Evolutionary conservation across 2,329 filamentous ascomycete species (phyloP), one percentile per base, ranked within the genome.

Genomic region (Epichloe uncinata): DNA sequence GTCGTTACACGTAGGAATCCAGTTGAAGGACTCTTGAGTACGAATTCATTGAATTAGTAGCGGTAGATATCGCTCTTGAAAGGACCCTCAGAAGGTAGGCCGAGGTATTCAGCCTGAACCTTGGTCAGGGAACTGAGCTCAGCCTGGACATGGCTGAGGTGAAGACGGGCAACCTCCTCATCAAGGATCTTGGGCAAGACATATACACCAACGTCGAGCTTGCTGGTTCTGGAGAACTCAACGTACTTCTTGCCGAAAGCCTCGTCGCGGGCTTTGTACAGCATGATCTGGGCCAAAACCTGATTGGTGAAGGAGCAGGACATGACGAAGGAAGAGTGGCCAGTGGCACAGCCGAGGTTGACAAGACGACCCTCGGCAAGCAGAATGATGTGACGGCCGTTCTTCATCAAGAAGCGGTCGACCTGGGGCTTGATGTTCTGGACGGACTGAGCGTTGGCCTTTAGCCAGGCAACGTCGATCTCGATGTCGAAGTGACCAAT

Each of bases 231-330:
- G 74, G 86, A 88, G 70, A 95, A 98, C 75, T 96, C 93, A 63
- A 90, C 74, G 76, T 96, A 95, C 81, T 96, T 96, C 74, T 87
- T 76, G 73, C 84, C 81, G 70, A 95, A 98, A 52, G 76, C 84
- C 68, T 79, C 80, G 69, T 97, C 90, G 63, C 84, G 78, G 64
- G 82, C 84, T 85, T 97, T 97, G 86, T 74, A 98, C 66, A 98
- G 78, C 78, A 95, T 85, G 76, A 98, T 97, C 79, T 98, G 93
- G 60, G 93, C 93, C 70, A 98, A 87, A 64, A 97, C 93, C 81
- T 98, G 93, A 85, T 98, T 98, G 81, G 90, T 95, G 85, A 98
- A 98, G 57, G 91, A 97, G 85, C 93, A 98, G 63, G 90, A 96
- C 93, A 98, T 97, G 60, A 98, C 93, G 73, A 98, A 98, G 48